Evolutionary conservation across 2,329 filamentous ascomycete species (phyloP).

Genomic region (Neofusicoccum kwambonambiense): DNA sequence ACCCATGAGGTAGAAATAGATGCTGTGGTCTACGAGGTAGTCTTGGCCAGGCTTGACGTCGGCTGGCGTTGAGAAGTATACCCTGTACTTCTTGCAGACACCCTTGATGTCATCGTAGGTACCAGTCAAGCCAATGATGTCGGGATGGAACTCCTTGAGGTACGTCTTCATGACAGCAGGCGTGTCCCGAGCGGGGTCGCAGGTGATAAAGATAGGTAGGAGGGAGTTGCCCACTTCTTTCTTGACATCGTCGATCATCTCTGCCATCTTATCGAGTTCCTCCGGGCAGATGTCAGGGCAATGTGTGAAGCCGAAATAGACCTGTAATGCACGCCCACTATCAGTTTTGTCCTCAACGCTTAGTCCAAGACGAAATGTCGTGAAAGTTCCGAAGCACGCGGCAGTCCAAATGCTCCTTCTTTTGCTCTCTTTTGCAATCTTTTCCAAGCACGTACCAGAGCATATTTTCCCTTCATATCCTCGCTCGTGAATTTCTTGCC

Average conservation of each 20-base stretch:
- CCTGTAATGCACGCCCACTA: constrained; percentile 48
- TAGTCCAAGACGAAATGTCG: not conserved
- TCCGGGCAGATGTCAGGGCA: constrained; percentile 99
- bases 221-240: constrained; percentile 53
- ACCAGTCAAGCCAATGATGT: constrained; percentile 85
- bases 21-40: constrained; percentile 97
- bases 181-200: constrained; percentile 88
- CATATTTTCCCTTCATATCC: constrained; percentile 84
- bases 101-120: constrained; percentile 92
- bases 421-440: no score
- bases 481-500: constrained; percentile 74
- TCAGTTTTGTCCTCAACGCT: not conserved
- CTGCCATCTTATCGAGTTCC: constrained; percentile 99
- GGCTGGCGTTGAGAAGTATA: constrained; percentile 93
- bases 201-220: constrained; percentile 87
- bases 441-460: constrained; percentile 57
- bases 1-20: constrained; percentile 98
- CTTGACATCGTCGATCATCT: constrained; percentile 74
- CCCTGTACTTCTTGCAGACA: constrained; percentile 91
- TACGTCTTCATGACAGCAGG: constrained; percentile 82
- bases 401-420: not conserved
- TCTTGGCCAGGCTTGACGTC: constrained; percentile 90
- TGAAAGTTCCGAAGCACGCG: not conserved
- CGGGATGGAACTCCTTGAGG: constrained; percentile 83
- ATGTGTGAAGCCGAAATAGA: constrained; percentile 98